A percentile compares a stretch with the other conserved stretches of the same genome.
phyloP scores from a whole-genome alignment of 148 eudicot species.

The Agrostemma githago region DNA sequence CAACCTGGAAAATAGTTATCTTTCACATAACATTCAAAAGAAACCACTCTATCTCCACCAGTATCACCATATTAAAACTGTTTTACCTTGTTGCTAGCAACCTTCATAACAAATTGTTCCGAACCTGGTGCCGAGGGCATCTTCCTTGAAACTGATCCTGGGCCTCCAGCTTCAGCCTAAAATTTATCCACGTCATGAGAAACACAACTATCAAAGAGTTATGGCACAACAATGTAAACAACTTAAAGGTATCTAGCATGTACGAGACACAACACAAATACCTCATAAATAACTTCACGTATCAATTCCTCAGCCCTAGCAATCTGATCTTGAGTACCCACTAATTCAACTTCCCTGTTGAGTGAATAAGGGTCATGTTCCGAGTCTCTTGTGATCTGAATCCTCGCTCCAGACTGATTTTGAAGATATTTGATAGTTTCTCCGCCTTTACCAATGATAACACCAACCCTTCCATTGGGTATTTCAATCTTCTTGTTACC shows the following conservation, averaged over 20 bases:
- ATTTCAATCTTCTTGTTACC: conserved; percentile 73
- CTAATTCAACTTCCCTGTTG: conserved; percentile 73
- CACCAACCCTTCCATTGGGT: conserved; percentile 94
- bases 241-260: background rate
- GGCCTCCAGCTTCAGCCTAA: conserved; percentile 89
- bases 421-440: conserved; percentile 94
- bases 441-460: conserved; percentile 91
- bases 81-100: conserved; percentile 82
- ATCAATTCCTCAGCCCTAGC: conserved; percentile 80
- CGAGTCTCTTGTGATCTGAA: conserved; percentile 86
- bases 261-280: conserved; percentile 24
- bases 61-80: background rate
- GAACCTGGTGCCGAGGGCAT: conserved; percentile 48
- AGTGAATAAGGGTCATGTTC: conserved; percentile 69
- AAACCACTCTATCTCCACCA: background rate
- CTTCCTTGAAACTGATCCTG: conserved; percentile 62
- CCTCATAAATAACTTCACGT: conserved; percentile 80
- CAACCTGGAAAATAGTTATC: conserved; percentile 58
- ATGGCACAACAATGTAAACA: background rate
- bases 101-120: conserved; percentile 51
- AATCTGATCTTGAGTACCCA: conserved; percentile 77
- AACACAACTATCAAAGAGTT: background rate
- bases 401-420: conserved; percentile 87
- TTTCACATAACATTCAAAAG: conserved; percentile 5
- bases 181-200: background rate